phyloP scores from a whole-genome alignment of 164 flowering plant genomes.

The Tinospora cordifolia region DNA sequence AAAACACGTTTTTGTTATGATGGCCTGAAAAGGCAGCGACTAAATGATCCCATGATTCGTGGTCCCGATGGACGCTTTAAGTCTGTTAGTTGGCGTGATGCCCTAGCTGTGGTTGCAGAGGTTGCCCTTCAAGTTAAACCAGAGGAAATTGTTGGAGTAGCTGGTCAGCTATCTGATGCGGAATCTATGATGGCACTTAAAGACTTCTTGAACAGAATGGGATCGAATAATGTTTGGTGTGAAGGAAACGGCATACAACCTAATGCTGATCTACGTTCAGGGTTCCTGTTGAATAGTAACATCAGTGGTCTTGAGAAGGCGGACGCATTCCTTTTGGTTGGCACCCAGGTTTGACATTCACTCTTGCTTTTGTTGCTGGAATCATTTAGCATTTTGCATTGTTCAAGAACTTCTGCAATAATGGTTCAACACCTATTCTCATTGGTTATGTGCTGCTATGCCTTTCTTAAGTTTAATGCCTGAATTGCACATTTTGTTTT shows the following conservation, averaged over 20 bases:
- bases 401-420: background rate
- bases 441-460: background rate
- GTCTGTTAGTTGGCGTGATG: constrained; percentile 96
- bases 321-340: constrained; percentile 89
- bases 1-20: constrained; percentile 98
- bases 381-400: background rate
- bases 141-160: constrained; percentile 87
- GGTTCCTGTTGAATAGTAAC: constrained; percentile 65
- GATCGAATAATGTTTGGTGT: constrained; percentile 85
- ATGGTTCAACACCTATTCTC: background rate
- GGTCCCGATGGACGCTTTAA: constrained; percentile 94
- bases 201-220: constrained; percentile 85
- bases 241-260: constrained; percentile 72
- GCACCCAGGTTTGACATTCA: constrained; percentile 67
- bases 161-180: constrained; percentile 93
- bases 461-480: background rate
- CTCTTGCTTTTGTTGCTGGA: background rate
- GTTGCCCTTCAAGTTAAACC: constrained; percentile 63
- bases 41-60: constrained; percentile 98
- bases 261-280: constrained; percentile 84
- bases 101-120: constrained; percentile 87
- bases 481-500: background rate
- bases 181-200: constrained; percentile 98
- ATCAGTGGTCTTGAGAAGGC: constrained; percentile 92
- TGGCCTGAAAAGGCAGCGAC: constrained; percentile 94